These are phyloP conservation scores for Botrytis fabae DNA, from an alignment of 2,329 filamentous ascomycete species.

Conservation along the genomic window DNA sequence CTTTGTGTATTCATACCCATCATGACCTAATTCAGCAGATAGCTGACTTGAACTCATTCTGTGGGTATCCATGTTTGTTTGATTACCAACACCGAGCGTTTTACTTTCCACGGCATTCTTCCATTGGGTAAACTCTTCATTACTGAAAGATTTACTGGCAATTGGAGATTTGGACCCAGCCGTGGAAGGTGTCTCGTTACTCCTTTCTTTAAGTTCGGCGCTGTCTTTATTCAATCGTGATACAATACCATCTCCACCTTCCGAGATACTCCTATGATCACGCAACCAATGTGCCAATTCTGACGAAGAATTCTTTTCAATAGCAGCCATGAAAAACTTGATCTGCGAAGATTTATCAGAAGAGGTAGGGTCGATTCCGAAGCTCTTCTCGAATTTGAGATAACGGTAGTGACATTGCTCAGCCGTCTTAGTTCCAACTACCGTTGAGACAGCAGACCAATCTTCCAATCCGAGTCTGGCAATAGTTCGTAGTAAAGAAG, in stretches of 20 bases:
- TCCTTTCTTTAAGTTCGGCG: background rate
- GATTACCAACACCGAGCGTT: background rate
- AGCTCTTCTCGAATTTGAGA: conserved; percentile 10
- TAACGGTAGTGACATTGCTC: conserved; percentile 5
- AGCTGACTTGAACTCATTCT: background rate
- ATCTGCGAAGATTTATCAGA: background rate
- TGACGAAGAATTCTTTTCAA: background rate
- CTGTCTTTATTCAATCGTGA: background rate
- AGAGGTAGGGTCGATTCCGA: conserved; percentile 8
- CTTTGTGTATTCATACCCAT: background rate
- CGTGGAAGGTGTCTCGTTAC: background rate
- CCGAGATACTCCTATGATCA: background rate
- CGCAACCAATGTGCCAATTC: conserved; percentile 6
- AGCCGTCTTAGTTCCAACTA: background rate
- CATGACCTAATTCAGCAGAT: background rate
- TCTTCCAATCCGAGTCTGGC: background rate
- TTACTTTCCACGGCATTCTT: background rate
- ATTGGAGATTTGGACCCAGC: background rate
- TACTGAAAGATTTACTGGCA: background rate
- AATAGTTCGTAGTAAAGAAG: conserved; percentile 3
- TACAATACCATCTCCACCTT: background rate
- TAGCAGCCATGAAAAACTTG: background rate
- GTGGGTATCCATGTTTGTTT: background rate
- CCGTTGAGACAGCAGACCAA: background rate
- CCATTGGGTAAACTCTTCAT: background rate